Evolutionary conservation across 129 eudicot genomes (phyloP).

Genomic region (Chrysanthemum lavandulifolium): DNA sequence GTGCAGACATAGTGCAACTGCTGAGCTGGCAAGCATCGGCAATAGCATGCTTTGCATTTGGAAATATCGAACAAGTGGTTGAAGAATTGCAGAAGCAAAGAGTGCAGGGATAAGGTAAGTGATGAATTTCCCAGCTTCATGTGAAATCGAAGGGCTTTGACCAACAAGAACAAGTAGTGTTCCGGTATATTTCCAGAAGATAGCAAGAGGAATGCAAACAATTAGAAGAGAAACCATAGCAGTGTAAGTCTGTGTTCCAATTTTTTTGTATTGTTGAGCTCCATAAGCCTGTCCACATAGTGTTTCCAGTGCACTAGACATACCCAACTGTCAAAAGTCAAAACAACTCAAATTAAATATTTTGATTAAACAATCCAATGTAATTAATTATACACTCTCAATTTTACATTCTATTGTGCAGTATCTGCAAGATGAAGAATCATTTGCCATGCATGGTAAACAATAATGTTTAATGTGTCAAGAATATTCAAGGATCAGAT

Average conservation of each 20-base stretch:
- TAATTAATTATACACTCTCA: background rate
- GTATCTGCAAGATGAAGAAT: slow-evolving; percentile 1
- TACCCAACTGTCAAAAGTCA: slow-evolving; percentile 51
- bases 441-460: background rate
- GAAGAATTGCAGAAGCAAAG: slow-evolving; percentile 58
- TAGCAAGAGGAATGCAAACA: slow-evolving; percentile 63
- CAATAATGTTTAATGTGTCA: no score
- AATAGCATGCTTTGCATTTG: slow-evolving; percentile 66
- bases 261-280: slow-evolving; percentile 67
- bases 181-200: slow-evolving; percentile 51
- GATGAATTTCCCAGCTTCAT: slow-evolving; percentile 57
- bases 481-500: no score
- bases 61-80: slow-evolving; percentile 66
- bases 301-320: slow-evolving; percentile 80
- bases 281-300: slow-evolving; percentile 81
- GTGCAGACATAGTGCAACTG: slow-evolving; percentile 43
- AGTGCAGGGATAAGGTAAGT: slow-evolving; percentile 63
- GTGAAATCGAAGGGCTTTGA: slow-evolving; percentile 63
- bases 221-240: slow-evolving; percentile 55
- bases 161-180: slow-evolving; percentile 48
- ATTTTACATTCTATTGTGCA: slow-evolving; percentile 5
- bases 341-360: background rate
- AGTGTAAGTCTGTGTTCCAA: slow-evolving; percentile 67
- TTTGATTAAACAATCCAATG: background rate
- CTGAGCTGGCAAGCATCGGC: slow-evolving; percentile 65